phyloP scores from a whole-genome alignment of 2,329 filamentous ascomycete genomes.

The Herpotrichia juniperi region DNA sequence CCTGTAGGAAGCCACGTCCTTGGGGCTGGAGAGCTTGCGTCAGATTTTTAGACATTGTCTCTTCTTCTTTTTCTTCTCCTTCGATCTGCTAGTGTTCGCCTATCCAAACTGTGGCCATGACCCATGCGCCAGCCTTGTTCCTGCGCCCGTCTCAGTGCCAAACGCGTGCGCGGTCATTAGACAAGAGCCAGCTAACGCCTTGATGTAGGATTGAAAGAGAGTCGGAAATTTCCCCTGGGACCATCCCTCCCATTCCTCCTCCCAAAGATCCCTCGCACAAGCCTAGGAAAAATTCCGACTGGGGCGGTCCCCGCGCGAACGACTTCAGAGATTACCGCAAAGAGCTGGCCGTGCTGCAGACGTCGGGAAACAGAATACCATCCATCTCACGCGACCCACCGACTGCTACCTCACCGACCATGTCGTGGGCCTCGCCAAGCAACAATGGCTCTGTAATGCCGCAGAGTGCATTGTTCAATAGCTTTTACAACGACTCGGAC shows the following conservation, averaged over 20 bases:
- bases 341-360: slow-evolving; percentile 72
- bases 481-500: slow-evolving; percentile 77
- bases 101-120: slow-evolving; percentile 8
- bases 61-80: slow-evolving; percentile 8
- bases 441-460: slow-evolving; percentile 49
- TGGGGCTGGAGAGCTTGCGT: slow-evolving; percentile 1
- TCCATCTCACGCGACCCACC: slow-evolving; percentile 64
- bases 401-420: slow-evolving; percentile 60
- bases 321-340: slow-evolving; percentile 74
- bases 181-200: slow-evolving; percentile 31
- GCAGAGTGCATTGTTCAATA: slow-evolving; percentile 54
- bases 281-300: slow-evolving; percentile 52
- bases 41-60: slow-evolving; percentile 7
- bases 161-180: slow-evolving; percentile 16
- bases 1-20: slow-evolving; percentile 7
- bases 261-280: slow-evolving; percentile 43
- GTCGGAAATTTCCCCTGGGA: slow-evolving; percentile 50
- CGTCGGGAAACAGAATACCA: slow-evolving; percentile 62
- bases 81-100: slow-evolving; percentile 11
- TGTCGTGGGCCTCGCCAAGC: slow-evolving; percentile 58
- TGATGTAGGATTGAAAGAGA: slow-evolving; percentile 51
- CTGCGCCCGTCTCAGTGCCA: slow-evolving; percentile 26
- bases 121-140: slow-evolving; percentile 28
- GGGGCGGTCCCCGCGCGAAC: slow-evolving; percentile 61
- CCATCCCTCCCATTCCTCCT: slow-evolving; percentile 42